These are phyloP conservation scores for Solanum chaucha DNA, from an alignment of 257 asterid genomes.

Conservation along the genomic window DNA sequence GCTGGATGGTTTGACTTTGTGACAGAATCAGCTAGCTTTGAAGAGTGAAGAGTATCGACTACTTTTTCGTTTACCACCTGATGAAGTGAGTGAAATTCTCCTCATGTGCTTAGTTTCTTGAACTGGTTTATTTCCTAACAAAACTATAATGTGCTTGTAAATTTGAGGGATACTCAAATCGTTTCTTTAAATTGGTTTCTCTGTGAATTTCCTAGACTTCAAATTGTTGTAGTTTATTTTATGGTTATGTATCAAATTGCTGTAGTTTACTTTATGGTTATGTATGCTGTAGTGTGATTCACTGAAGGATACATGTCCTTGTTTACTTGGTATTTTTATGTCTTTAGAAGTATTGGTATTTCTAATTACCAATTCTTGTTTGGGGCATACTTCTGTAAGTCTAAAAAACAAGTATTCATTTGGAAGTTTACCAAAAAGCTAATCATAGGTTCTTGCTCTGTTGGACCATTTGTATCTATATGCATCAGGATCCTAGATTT, in stretches of 20 bases:
- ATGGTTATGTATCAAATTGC: not conserved
- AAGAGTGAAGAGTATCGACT: conserved; percentile 93
- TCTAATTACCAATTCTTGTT: not conserved
- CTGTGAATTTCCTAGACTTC: not conserved
- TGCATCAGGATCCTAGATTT: not conserved
- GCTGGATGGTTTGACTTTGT: not conserved
- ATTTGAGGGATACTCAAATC: not conserved
- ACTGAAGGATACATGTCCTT: not conserved
- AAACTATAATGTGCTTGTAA: not conserved
- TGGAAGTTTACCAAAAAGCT: not conserved
- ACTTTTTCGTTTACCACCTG: conserved; percentile 80
- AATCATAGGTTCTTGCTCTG: not conserved
- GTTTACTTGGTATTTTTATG: not conserved
- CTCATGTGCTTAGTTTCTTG: not conserved
- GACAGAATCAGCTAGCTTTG: conserved; percentile 49
- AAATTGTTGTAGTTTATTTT: not conserved
- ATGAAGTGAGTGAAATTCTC: conserved; percentile 57
- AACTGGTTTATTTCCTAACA: not conserved
- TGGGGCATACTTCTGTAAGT: not conserved
- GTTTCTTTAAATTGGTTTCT: not conserved
- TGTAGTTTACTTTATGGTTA: not conserved
- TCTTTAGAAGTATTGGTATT: not conserved
- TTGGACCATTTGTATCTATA: too few relatives aligned
- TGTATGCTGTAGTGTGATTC: not conserved
- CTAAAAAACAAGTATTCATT: not conserved